A percentile compares a stretch with the other conserved stretches of the same genome.
These are phyloP conservation scores for Penicillium pancosmium DNA, from an alignment of 495 filamentous ascomycete genomes.

Conservation along the genomic window DNA sequence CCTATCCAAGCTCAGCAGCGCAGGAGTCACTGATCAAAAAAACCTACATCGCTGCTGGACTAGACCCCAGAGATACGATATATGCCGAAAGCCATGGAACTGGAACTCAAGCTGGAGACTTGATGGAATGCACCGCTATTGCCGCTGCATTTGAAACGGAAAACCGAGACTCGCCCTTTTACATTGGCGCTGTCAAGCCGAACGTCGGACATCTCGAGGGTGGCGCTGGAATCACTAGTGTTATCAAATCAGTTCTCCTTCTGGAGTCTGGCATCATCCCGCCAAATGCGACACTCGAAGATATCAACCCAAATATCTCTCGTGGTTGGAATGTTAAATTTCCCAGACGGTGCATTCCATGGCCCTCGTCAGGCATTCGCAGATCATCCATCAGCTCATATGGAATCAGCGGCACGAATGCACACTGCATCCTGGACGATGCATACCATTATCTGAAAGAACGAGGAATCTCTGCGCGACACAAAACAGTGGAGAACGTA, in stretches of 20 bases:
- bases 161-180: not conserved
- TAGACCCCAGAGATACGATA: slow-evolving; percentile 13
- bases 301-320: slow-evolving; percentile 37
- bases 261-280: slow-evolving; percentile 50
- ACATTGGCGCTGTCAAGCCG: not conserved
- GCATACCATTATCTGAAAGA: slow-evolving; percentile 8
- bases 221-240: slow-evolving; percentile 40
- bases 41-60: slow-evolving; percentile 33
- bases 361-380: slow-evolving; percentile 13
- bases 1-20: slow-evolving; percentile 22
- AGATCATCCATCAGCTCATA: slow-evolving; percentile 31
- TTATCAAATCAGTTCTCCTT: slow-evolving; percentile 44
- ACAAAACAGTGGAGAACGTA: not conserved
- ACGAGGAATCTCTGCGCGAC: not conserved
- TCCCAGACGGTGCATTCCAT: slow-evolving; percentile 8
- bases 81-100: slow-evolving; percentile 28
- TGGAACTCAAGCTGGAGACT: slow-evolving; percentile 5
- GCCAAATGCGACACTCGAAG: slow-evolving; percentile 17
- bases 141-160: not conserved
- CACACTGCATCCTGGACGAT: slow-evolving; percentile 31
- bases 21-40: slow-evolving; percentile 30
- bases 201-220: slow-evolving; percentile 41
- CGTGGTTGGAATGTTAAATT: slow-evolving; percentile 23
- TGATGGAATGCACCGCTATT: not conserved
- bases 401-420: slow-evolving; percentile 38